These are phyloP conservation scores for Cornus controversa DNA, from an alignment of 148 eudicot genomes.

Conservation along the genomic window DNA sequence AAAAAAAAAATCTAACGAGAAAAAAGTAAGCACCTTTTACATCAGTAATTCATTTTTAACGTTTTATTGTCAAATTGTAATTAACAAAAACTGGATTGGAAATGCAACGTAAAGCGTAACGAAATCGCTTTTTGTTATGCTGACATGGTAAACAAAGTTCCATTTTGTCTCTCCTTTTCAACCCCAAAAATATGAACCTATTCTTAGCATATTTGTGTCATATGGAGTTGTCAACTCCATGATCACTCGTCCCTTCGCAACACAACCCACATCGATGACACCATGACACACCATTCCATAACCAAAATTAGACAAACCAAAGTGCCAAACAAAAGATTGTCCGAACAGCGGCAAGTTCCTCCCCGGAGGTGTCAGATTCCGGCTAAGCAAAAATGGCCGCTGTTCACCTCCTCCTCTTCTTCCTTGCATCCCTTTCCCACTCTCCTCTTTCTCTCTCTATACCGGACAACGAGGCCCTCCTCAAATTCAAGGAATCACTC, in stretches of 20 bases:
- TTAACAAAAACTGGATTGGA: too few relatives aligned
- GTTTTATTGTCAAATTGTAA: too few relatives aligned
- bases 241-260: neutral
- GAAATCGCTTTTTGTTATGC: too few relatives aligned
- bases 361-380: neutral
- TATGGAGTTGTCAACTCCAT: neutral
- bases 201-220: neutral
- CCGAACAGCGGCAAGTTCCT: slow-evolving; percentile 4
- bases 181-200: slow-evolving; percentile 3
- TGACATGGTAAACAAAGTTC: neutral
- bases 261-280: neutral
- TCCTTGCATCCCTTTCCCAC: slow-evolving; percentile 12
- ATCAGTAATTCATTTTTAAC: too few relatives aligned
- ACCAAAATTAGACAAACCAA: neutral
- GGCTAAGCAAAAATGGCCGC: slow-evolving; percentile 39
- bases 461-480: slow-evolving; percentile 36
- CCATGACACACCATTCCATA: slow-evolving; percentile 4
- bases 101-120: too few relatives aligned
- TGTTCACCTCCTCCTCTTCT: slow-evolving; percentile 32
- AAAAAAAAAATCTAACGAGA: too few relatives aligned
- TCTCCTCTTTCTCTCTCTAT: neutral
- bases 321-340: neutral
- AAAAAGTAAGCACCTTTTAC: too few relatives aligned
- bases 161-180: neutral
- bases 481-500: slow-evolving; percentile 41